Base-by-base conservation (phyloP, 257 asterid genomes). In the Solanum peruvianum region DNA sequence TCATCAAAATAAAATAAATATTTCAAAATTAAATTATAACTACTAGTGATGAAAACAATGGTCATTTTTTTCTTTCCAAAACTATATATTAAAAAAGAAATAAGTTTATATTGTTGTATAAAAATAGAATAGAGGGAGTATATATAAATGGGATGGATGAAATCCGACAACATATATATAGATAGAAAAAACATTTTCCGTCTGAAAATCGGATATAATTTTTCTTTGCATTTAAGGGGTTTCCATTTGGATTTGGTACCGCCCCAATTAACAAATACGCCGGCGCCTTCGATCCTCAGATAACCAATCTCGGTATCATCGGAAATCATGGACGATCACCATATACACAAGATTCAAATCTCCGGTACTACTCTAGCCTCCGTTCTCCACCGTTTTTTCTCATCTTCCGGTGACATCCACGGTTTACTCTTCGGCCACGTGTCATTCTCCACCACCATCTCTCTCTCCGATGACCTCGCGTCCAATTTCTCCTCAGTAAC, bases 401-500 rank as follows among this genome's bases (percentile, higher is more conserved):
- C 96, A 64, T 86, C 95, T 76, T 58, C 92, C 81, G 96, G 93
- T 4, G 95, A 95, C 90, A 69, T 92, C 87, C 98, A 96, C 88
- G 99, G 98, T 87, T 93, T 91, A 47, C 93, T 96, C 76, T 93
- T 91, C 86, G 99, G 99, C 91, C 89, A 90, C 85, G 88, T 94
- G 86, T 67, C 95, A 27, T 37, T 89, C 89, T 89, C 96, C 91
- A 89, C 93, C 64, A 87, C 92, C 81, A 90, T 85, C 23, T 33
- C 93, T 84, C 94, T 95, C 91, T 89, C 97, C 88, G 98, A 94
- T 82, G 96, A 93, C 88, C 90, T 94, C 44, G 21, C 91, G 44
- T 20, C 81, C 86, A 7, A 72, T 87, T 42, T 58, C 45, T 14
- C 88, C 37, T 7, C 85, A 39, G 45, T 92, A 86, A 14, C 91